phyloP scores from a whole-genome alignment of 83 land plant genomes.

The Picea mariana region DNA sequence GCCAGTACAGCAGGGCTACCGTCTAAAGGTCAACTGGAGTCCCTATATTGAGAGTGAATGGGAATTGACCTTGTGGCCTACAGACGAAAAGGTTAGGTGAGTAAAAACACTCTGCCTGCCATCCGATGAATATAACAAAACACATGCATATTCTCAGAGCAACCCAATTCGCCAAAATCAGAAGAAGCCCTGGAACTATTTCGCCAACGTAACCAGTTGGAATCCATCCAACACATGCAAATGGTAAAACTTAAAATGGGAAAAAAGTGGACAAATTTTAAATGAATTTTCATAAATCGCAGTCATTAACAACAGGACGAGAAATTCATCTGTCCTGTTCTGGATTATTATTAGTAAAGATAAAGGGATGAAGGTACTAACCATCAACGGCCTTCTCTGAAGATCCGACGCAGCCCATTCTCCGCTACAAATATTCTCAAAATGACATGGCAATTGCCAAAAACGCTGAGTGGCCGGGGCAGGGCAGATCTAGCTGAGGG shows the following conservation, averaged over 20 bases:
- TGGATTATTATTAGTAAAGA: too few species aligned
- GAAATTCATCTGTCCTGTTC: neutral
- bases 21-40: too few species aligned
- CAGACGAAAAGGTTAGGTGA: neutral
- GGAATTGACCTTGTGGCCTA: neutral
- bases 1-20: too few species aligned
- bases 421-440: too few species aligned
- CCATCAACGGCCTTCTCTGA: slow-evolving; percentile 14
- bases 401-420: too few species aligned
- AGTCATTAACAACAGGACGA: neutral
- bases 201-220: neutral
- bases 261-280: neutral
- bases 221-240: neutral
- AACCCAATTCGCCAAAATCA: slow-evolving; percentile 1
- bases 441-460: too few species aligned
- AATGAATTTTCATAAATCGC: neutral
- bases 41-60: too few species aligned
- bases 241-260: neutral
- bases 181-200: neutral
- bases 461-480: too few species aligned
- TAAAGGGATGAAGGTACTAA: neutral
- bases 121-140: neutral
- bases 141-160: neutral
- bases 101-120: neutral
- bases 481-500: too few species aligned